phyloP scores from a whole-genome alignment of 129 eudicot genomes.

The Saussurea involucrata region DNA sequence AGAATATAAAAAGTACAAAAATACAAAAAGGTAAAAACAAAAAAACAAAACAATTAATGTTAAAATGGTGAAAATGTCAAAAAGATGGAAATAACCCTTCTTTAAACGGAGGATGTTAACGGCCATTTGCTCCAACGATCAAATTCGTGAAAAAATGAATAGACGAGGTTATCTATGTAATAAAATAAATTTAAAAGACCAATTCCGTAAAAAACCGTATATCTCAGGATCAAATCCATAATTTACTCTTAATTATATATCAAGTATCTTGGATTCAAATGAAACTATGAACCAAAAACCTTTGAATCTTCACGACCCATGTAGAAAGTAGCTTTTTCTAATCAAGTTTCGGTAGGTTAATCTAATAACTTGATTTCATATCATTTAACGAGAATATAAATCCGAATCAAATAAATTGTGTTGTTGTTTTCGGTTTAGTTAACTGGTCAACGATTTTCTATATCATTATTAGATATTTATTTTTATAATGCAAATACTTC shows the following conservation, averaged over 20 bases:
- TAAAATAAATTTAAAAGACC: background rate
- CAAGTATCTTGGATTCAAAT: too few relatives aligned
- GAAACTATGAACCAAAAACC: background rate
- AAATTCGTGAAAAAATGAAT: background rate
- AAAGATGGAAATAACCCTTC: background rate
- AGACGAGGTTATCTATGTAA: background rate
- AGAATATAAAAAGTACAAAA: background rate
- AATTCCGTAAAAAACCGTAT: too few relatives aligned
- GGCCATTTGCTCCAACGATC: background rate
- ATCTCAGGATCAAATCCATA: background rate
- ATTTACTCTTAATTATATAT: background rate
- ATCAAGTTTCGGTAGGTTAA: background rate
- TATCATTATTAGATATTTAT: background rate
- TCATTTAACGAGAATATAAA: background rate
- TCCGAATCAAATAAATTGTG: background rate
- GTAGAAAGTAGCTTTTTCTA: background rate
- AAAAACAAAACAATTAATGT: background rate
- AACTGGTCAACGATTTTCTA: background rate
- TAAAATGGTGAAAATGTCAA: background rate
- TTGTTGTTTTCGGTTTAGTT: too few relatives aligned
- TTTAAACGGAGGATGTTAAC: background rate
- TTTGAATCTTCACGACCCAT: background rate
- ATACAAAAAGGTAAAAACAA: too few relatives aligned
- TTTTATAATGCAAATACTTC: too few relatives aligned
- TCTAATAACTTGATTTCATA: background rate